Base-by-base conservation (phyloP, 2,329 filamentous ascomycete genomes). In the Cordyceps javanica region DNA sequence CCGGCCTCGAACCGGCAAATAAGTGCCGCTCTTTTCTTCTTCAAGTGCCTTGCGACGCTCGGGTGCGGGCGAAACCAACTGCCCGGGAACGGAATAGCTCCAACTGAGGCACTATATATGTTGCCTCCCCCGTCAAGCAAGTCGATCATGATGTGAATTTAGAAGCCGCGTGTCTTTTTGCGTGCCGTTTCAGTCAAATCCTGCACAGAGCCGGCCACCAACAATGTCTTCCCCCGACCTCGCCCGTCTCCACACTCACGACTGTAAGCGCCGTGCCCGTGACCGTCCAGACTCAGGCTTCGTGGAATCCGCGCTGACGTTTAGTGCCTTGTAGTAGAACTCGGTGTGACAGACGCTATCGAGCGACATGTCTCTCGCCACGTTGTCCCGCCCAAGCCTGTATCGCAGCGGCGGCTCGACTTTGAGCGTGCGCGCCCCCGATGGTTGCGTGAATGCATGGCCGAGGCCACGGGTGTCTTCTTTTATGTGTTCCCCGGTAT, bases 391-490 rank as follows among this genome's bases (percentile, higher is more conserved):
- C 62, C 75, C 4, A 77, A 76, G 60, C 75, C 79, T 10, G 75
- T 84, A 9, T 78, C 79, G 3, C 75, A 82, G 63, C 72, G 77
- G 16, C 80, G 76, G 61, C 75, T 84, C 52, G 71, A 80, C 63
- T 82, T 82, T 60, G 81, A 85, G 66, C 74, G 78, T 60, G 59
- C 68, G 3, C 72, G 81, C 50, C 81, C 81, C 11, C 70, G 78
- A 58, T 79, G 77, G 73, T 67, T 83, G 38, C 70, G 81, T 53
- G 79, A 84, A 64, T 79, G 78, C 70, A 70, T 78, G 60, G 81
- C 78, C 4, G 81, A 85, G 65, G 79, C 79, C 3, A 78, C 78
- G 1, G 81, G 81, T 3, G 79, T 82, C 3, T 83, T 83, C 71
- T 79, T 81, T 65, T 82, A 80, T 64, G 77, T 78, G 67, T 73